phyloP scores from a whole-genome alignment of 129 eudicot genomes.

The Centaurea solstitialis region DNA sequence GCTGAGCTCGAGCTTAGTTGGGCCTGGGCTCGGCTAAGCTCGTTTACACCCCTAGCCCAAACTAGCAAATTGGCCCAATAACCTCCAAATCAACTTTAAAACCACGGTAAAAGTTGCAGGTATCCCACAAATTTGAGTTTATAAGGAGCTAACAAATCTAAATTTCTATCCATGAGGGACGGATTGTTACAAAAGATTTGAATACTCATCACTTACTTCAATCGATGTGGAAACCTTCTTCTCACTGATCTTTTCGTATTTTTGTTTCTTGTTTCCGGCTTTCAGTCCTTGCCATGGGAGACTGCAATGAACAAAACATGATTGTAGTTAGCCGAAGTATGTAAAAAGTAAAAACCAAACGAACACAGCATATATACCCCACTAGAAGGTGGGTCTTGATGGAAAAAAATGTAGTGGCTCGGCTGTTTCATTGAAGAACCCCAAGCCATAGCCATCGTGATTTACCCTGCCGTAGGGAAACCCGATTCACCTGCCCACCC shows the following conservation, averaged over 20 bases:
- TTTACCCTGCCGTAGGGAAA: too few relatives aligned
- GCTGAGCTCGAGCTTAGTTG: too few relatives aligned
- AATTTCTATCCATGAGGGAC: background rate
- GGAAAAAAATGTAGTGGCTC: too few relatives aligned
- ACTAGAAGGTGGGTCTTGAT: too few relatives aligned
- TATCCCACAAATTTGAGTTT: background rate
- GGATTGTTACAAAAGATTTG: background rate
- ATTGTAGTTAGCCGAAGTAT: background rate
- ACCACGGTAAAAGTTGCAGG: background rate
- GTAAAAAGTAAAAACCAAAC: too few relatives aligned
- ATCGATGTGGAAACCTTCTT: conserved; percentile 87
- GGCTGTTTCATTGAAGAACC: too few relatives aligned
- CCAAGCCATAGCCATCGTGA: too few relatives aligned
- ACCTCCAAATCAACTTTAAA: background rate
- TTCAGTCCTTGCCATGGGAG: conserved; percentile 98
- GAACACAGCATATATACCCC: too few relatives aligned
- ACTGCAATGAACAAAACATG: conserved; percentile 32
- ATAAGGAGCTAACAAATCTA: background rate
- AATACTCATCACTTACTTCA: conserved; percentile 52
- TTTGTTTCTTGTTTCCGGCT: conserved; percentile 94
- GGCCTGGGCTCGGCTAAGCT: too few relatives aligned
- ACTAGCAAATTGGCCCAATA: background rate
- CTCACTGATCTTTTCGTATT: conserved; percentile 89
- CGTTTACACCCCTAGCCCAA: background rate
- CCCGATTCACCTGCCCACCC: too few relatives aligned